Evolutionary conservation across 1,139 yeast species (phyloP).

Genomic region (Kodamaea ohmeri): DNA sequence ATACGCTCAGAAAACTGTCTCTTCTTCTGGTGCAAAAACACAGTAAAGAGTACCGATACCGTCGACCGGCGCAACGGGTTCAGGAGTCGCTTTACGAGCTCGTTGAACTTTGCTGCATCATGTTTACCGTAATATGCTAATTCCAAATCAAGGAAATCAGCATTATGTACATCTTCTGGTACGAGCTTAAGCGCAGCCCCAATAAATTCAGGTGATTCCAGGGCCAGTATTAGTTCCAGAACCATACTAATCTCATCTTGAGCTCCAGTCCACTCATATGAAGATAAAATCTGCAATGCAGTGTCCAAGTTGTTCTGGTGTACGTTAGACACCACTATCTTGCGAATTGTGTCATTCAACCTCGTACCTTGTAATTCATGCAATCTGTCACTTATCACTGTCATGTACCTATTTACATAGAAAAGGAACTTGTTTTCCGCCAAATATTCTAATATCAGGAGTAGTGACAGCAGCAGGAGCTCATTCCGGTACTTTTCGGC

Average conservation of each 20-base stretch:
- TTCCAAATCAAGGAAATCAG: constrained; percentile 12
- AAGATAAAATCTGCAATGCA: background rate
- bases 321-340: constrained; percentile 1
- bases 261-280: background rate
- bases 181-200: background rate
- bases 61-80: constrained; percentile 35
- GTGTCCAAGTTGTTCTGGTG: constrained; percentile 1
- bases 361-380: background rate
- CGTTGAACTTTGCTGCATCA: constrained; percentile 17
- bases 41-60: constrained; percentile 33
- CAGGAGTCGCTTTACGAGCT: constrained; percentile 20
- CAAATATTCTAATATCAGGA: constrained; percentile 11
- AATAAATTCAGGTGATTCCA: constrained; percentile 5
- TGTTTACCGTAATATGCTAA: constrained; percentile 10
- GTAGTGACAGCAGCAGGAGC: background rate
- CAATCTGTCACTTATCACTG: background rate
- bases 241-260: background rate
- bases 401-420: constrained; percentile 13
- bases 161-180: background rate
- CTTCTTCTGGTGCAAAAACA: constrained; percentile 27
- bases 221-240: constrained; percentile 4
- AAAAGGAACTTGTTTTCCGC: constrained; percentile 13
- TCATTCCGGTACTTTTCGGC: constrained; percentile 8
- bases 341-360: background rate
- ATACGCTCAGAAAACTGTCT: constrained; percentile 31